Evolutionary conservation across 2,329 filamentous ascomycete genomes (phyloP).

Genomic region (Claviceps sp.): DNA sequence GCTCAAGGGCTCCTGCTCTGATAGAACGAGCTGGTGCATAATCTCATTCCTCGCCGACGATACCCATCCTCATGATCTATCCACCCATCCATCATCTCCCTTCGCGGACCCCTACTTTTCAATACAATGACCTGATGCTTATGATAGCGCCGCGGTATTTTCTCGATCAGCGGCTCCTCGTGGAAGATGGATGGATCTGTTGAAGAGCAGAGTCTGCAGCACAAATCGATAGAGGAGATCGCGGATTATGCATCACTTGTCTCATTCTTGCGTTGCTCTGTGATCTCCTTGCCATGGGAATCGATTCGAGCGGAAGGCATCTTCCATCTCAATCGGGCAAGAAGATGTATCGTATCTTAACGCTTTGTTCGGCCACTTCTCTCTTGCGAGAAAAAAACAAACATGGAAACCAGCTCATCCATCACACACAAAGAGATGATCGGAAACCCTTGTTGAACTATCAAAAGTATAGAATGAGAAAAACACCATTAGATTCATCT

Average conservation of each 20-base stretch:
- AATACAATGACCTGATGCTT: constrained; percentile 5
- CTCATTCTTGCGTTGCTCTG: constrained; percentile 45
- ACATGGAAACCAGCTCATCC: neutral
- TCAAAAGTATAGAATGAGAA: neutral
- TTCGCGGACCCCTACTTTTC: constrained; percentile 11
- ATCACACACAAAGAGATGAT: neutral
- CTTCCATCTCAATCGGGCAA: constrained; percentile 21
- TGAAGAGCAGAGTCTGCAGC: neutral
- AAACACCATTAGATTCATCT: neutral
- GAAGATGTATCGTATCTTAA: constrained; percentile 54
- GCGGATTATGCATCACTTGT: constrained; percentile 1
- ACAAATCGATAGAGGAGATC: neutral
- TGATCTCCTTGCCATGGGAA: constrained; percentile 42
- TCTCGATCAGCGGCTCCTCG: neutral
- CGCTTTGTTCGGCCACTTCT: constrained; percentile 22
- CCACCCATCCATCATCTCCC: constrained; percentile 14
- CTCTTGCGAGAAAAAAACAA: neutral
- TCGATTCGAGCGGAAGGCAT: constrained; percentile 6
- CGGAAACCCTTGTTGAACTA: too few relatives aligned
- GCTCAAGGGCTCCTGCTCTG: constrained; percentile 46
- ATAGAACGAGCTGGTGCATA: constrained; percentile 38
- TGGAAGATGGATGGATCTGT: neutral
- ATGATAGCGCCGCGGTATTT: neutral
- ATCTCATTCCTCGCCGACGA: neutral
- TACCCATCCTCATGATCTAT: constrained; percentile 9